These are phyloP conservation scores for Xylariaceae sp. DNA, from an alignment of 2,329 filamentous ascomycete species.

Conservation along the genomic window DNA sequence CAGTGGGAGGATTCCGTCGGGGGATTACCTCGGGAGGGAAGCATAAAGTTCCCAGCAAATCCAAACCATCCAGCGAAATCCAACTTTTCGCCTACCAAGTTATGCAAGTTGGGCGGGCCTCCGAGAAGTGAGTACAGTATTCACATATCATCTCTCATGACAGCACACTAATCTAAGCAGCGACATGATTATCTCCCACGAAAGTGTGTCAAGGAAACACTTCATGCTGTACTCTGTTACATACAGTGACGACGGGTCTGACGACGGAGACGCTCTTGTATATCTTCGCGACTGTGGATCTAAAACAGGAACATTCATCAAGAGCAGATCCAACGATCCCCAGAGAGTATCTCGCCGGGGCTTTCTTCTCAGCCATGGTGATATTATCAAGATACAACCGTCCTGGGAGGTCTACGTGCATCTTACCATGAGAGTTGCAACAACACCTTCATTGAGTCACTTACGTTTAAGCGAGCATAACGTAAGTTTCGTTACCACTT, in stretches of 20 bases:
- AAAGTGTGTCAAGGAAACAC: conserved; percentile 48
- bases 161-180: conserved; percentile 22
- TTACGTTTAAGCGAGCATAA: conserved; percentile 33
- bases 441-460: conserved; percentile 16
- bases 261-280: conserved; percentile 36
- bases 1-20: too few relatives aligned
- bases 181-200: conserved; percentile 38
- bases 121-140: conserved; percentile 17
- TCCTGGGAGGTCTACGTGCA: conserved; percentile 35
- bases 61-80: too few relatives aligned
- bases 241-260: conserved; percentile 41
- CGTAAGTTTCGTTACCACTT: conserved; percentile 22
- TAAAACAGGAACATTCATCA: conserved; percentile 51
- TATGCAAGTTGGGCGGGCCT: conserved; percentile 15
- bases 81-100: conserved; percentile 13
- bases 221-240: conserved; percentile 53
- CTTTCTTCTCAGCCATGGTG: conserved; percentile 48
- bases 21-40: too few relatives aligned
- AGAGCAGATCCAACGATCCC: conserved; percentile 42
- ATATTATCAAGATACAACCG: conserved; percentile 41
- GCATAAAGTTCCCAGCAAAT: too few relatives aligned
- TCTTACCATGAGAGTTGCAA: conserved; percentile 19
- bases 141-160: background rate
- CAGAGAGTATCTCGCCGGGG: conserved; percentile 36
- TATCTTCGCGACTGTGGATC: conserved; percentile 56